Evolutionary conservation across 2,329 filamentous ascomycete genomes (phyloP), one percentile per base, ranked within the genome.

Genomic region (Cytospora chrysosperma): DNA sequence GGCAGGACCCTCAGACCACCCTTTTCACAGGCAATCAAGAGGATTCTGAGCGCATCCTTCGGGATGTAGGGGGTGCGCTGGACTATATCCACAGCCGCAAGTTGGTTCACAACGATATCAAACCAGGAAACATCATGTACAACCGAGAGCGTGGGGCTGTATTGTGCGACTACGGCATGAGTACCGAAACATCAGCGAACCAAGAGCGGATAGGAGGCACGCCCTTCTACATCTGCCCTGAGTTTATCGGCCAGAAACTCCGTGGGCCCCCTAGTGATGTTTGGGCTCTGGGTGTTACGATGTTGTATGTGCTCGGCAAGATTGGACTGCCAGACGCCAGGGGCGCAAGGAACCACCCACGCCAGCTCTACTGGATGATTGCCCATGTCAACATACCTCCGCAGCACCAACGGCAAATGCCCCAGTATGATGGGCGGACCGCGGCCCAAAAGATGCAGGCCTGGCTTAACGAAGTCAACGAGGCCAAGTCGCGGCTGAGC

Each of bases 91-190:
- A 87, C 72, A 75, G 75, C 56, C 79, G 80, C 61, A 76, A 77
- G 60, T 75, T 83, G 26, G 81, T 85, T 15, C 85, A 87, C 73
- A 87, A 87, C 72, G 85, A 87, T 71, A 85, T 87, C 73, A 87
- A 87, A 71, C 85, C 85, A 1, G 82, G 80, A 67, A 87, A 87
- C 66, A 86, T 87, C 61, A 75, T 87, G 34, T 87, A 86, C 73
- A 85, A 83, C 17, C 77, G 77, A 30, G 82, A 85, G 47, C 79
- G 83, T 13, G 85, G 85, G 7, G 84, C 83, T 37, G 82, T 86
- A 2, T 79, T 87, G 32, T 87, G 85, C 72, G 85, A 87, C 71
- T 85, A 86, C 72, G 85, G 85, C 15, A 75, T 86, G 51, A 83
- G 83, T 10, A 84, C 83, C 2, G 74, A 71, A 61, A 80, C 79